phyloP scores from a whole-genome alignment of 2,329 filamentous ascomycete species.

The Phyllosticta capitalensis region DNA sequence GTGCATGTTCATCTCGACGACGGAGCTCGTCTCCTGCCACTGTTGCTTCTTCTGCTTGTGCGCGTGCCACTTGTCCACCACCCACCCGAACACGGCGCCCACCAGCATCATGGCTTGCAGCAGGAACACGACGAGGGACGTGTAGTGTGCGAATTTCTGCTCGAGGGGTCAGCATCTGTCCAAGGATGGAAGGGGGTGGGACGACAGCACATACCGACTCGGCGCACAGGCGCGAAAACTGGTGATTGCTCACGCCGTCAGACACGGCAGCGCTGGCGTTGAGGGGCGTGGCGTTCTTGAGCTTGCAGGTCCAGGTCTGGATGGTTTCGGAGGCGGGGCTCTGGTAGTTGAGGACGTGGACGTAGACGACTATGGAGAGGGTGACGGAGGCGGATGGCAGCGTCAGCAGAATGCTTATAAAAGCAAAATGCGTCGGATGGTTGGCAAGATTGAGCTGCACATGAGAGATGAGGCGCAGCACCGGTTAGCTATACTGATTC shows the following conservation, averaged over 20 bases:
- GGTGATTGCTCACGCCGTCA: constrained; percentile 23
- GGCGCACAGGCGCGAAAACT: constrained; percentile 31
- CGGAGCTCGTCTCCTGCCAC: constrained; percentile 14
- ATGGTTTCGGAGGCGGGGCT: constrained; percentile 27
- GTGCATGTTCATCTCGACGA: constrained; percentile 12
- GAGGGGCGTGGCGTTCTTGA: constrained; percentile 19
- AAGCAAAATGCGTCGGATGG: constrained; percentile 29
- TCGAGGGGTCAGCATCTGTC: not conserved
- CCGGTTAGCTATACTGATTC: not conserved
- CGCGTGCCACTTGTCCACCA: constrained; percentile 27
- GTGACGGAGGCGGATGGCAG: constrained; percentile 30
- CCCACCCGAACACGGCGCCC: constrained; percentile 26
- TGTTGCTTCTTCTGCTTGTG: constrained; percentile 22
- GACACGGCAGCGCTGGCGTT: constrained; percentile 13
- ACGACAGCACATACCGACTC: constrained; percentile 27
- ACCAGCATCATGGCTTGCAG: constrained; percentile 26
- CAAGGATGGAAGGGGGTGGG: not conserved
- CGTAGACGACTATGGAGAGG: constrained; percentile 33
- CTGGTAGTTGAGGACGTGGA: constrained; percentile 27
- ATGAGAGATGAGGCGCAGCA: not conserved
- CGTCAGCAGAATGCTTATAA: constrained; percentile 27
- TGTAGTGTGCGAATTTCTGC: constrained; percentile 36
- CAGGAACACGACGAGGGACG: constrained; percentile 33
- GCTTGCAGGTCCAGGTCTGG: constrained; percentile 32
- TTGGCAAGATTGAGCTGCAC: constrained; percentile 24